Conservation (phyloP, 176 grass and related monocot genomes). For the Echinochloa phyllopogon region DNA sequence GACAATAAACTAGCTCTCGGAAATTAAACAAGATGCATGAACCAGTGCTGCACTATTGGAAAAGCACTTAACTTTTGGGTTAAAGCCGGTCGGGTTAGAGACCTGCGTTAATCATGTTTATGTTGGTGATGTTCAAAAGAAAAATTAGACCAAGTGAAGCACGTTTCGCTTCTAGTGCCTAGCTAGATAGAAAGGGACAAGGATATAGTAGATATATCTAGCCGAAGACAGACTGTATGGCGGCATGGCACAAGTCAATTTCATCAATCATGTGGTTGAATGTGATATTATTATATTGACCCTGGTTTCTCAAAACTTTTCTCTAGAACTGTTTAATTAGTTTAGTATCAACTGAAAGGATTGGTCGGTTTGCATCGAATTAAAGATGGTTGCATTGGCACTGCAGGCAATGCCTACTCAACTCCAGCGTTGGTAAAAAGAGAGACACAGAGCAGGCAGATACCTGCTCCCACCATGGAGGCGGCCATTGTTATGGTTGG, state of each 20-base stretch:
- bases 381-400: constrained; percentile 5
- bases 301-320: neutral
- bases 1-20: neutral
- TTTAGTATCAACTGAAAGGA: neutral
- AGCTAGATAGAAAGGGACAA: constrained; percentile 1
- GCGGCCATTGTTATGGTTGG: neutral
- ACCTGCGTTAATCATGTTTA: constrained; percentile 6
- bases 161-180: constrained; percentile 8
- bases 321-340: neutral
- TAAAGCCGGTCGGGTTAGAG: constrained; percentile 5
- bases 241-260: neutral
- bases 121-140: neutral
- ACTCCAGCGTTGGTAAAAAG: neutral
- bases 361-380: neutral
- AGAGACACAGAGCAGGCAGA: neutral
- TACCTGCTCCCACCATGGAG: constrained; percentile 7
- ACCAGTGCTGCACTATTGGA: neutral
- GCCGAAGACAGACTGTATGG: constrained; percentile 1
- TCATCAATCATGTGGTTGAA: neutral
- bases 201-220: neutral
- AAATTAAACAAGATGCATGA: neutral
- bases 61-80: constrained; percentile 4
- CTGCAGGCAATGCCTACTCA: neutral
- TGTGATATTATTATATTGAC: neutral
- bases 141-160: constrained; percentile 25